phyloP scores from a whole-genome alignment of 768 basidiomycete species.

The Erythrobasidium yunnanense region DNA sequence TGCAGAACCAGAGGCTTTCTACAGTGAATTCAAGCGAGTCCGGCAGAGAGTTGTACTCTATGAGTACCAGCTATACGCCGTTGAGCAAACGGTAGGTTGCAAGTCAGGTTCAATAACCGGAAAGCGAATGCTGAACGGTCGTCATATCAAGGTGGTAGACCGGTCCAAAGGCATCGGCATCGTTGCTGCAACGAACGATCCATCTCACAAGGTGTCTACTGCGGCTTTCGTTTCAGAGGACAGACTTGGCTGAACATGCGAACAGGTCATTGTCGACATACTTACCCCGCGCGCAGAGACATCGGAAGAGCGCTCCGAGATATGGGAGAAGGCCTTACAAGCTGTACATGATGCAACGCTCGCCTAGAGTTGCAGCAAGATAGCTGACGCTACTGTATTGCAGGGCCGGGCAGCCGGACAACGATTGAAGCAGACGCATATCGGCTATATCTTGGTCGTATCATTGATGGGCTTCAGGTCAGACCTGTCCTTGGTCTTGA shows the following conservation, averaged over 20 bases:
- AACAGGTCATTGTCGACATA: conserved; percentile 25
- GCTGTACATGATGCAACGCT: neutral
- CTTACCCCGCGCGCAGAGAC: conserved; percentile 8
- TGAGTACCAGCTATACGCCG: conserved; percentile 28
- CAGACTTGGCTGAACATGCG: too few species aligned
- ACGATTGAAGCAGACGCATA: conserved; percentile 21
- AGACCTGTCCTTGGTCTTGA: conserved; percentile 9
- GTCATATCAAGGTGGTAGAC: conserved; percentile 8
- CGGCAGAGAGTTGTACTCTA: neutral
- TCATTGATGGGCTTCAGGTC: conserved; percentile 10
- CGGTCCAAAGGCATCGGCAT: conserved; percentile 9
- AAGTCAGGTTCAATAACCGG: neutral
- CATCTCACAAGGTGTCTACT: conserved; percentile 14
- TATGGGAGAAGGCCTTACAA: conserved; percentile 13
- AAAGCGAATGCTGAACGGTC: neutral
- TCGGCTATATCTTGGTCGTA: conserved; percentile 19
- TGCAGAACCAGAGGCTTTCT: neutral
- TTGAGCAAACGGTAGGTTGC: conserved; percentile 21
- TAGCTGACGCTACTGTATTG: neutral
- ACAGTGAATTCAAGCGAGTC: conserved; percentile 2
- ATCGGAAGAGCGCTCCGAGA: neutral
- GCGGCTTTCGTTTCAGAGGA: too few species aligned
- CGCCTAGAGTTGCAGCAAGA: neutral
- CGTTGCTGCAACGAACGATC: conserved; percentile 17
- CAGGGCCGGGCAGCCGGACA: neutral